Base-by-base conservation (phyloP, 257 asterid genomes). In the Jaltomata sinuosa region DNA sequence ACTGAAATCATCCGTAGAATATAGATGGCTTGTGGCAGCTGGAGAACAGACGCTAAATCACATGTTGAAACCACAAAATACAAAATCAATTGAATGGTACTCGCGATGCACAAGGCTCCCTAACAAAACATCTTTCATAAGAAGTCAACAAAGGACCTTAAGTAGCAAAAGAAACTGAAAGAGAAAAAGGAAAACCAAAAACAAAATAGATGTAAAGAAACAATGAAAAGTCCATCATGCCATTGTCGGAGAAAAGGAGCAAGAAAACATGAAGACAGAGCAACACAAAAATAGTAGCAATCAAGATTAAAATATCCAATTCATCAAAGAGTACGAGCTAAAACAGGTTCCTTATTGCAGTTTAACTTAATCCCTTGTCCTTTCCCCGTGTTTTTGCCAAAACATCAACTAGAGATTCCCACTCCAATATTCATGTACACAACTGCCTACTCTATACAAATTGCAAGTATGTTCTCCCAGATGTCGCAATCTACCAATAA, bases 381-480 rank as follows among this genome's bases (percentile, higher is more conserved):
- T 62, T 76, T 77, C 18, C 82, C 62, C 12, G 14, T 49, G 29
- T 77, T 27, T 27, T 25, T 19, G n/a, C 42, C 86, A 59, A 69
- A 84, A 31, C 85, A 61, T 72, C 84, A 85, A 68, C 83, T 85
- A 84, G 45, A 81, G 25, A 79, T 78, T 84, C 61, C 90, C 32
- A 80, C 83, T 59, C 34, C 62, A 64, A 65, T 74, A 81, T 65
- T 80, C 89, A 87, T 87, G 74, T 86, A 88, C 94, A 87, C 47
- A 82, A 78, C 83, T 85, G 52, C 88, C 85, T 87, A 87, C 64
- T 87, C 91, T 88, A 88, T 88, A 89, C 92, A 90, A 80, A 77
- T 84, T 84, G 76, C 84, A 59, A 38, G 85, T 52, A 64, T 80
- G 71, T 38, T 38, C 79, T 77, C 87, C 79, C 84, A 80, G 64